Conservation (phyloP, 148 eudicot species). For the Rhododendron griersonianum region DNA sequence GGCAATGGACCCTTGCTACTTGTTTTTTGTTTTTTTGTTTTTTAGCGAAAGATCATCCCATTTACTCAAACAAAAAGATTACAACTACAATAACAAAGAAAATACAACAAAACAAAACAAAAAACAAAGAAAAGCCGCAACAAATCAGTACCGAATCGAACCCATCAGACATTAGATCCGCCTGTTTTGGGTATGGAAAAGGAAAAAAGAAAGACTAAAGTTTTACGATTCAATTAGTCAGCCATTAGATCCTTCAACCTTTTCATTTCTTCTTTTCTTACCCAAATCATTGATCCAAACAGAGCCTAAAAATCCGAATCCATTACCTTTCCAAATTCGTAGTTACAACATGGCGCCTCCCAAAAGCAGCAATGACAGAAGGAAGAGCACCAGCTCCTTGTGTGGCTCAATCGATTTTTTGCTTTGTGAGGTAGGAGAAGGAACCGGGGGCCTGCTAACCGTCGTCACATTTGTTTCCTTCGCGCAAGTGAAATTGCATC, state of each 20-base stretch:
- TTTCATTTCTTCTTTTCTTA: background rate
- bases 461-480: conserved; percentile 47
- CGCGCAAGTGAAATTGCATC: conserved; percentile 77
- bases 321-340: background rate
- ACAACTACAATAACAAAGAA: no score
- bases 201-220: no score
- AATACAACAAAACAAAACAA: no score
- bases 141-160: no score
- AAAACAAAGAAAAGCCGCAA: no score
- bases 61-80: no score
- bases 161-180: no score
- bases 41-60: no score
- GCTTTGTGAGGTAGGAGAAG: conserved; percentile 33
- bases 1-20: background rate
- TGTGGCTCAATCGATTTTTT: conserved; percentile 16
- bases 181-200: background rate
- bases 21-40: background rate
- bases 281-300: background rate
- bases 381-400: conserved; percentile 16
- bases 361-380: conserved; percentile 30
- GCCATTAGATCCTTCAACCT: background rate
- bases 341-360: conserved; percentile 15
- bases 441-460: conserved; percentile 19
- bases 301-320: background rate
- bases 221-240: background rate